Conservation (phyloP, 768 basidiomycete genomes). For the Tricholoma furcatifolium region DNA sequence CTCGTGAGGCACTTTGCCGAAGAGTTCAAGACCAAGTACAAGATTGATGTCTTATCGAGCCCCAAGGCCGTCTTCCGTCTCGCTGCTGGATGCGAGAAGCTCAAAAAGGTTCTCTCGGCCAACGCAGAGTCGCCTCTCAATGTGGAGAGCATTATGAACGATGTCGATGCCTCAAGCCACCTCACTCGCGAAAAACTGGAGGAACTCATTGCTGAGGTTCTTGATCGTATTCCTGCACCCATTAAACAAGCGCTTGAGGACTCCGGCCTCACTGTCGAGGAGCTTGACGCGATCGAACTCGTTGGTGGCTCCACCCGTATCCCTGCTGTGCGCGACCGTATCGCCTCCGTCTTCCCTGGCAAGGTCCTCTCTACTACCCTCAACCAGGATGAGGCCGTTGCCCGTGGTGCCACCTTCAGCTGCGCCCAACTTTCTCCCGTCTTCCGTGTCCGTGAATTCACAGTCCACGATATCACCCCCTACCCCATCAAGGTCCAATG, state of each 20-base stretch:
- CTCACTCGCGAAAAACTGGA: slow-evolving; percentile 85
- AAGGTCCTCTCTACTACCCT: slow-evolving; percentile 88
- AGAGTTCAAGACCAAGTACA: slow-evolving; percentile 97
- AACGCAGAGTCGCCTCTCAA: slow-evolving; percentile 86
- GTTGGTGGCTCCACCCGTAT: slow-evolving; percentile 93
- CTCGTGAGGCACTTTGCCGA: slow-evolving; percentile 85
- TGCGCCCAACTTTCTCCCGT: slow-evolving; percentile 97
- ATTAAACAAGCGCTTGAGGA: slow-evolving; percentile 77
- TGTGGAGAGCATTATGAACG: slow-evolving; percentile 96
- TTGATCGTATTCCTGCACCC: slow-evolving; percentile 75
- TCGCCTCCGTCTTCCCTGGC: slow-evolving; percentile 79
- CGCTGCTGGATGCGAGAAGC: slow-evolving; percentile 81
- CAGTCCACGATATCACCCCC: slow-evolving; percentile 78
- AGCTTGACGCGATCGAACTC: slow-evolving; percentile 90
- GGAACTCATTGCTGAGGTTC: slow-evolving; percentile 67
- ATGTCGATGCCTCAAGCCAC: slow-evolving; percentile 88
- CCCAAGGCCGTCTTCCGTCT: slow-evolving; percentile 95
- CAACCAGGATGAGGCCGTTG: slow-evolving; percentile 97
- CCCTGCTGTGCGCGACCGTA: slow-evolving; percentile 86
- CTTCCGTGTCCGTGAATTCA: slow-evolving; percentile 97
- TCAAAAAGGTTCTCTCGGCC: slow-evolving; percentile 96
- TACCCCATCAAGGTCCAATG: slow-evolving; percentile 93
- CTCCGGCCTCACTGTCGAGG: slow-evolving; percentile 76
- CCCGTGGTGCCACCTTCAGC: slow-evolving; percentile 94
- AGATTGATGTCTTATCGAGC: slow-evolving; percentile 89